Percentiles rank a stretch among this genome's conserved stretches.
Conservation (phyloP, 257 asterid genomes). For the Solanum etuberosum region DNA sequence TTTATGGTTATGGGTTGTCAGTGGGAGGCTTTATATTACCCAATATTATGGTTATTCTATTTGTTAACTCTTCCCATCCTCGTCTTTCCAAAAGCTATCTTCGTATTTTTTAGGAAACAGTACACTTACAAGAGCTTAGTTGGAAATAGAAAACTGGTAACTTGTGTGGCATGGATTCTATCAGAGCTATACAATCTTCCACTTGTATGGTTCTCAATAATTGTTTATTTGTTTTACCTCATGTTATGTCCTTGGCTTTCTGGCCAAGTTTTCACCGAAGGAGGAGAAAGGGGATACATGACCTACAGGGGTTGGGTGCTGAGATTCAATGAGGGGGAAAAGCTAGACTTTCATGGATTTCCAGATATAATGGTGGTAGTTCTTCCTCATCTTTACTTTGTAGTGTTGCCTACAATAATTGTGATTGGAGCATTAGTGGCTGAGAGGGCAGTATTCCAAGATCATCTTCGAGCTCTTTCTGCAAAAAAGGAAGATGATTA, state of each 20-base stretch:
- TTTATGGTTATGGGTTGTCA: conserved; percentile 93
- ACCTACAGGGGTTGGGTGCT: conserved; percentile 79
- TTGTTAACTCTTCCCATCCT: conserved; percentile 29
- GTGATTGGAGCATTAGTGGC: conserved; percentile 38
- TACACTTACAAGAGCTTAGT: conserved; percentile 34
- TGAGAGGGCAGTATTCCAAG: conserved; percentile 54
- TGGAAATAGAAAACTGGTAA: conserved; percentile 37
- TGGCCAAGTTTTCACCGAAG: conserved; percentile 53
- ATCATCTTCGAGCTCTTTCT: conserved; percentile 45
- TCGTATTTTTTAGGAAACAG: conserved; percentile 26
- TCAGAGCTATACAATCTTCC: conserved; percentile 41
- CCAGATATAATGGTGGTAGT: conserved; percentile 92
- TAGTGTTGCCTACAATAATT: conserved; percentile 53
- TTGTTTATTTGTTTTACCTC: conserved; percentile 65
- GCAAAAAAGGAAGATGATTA: conserved; percentile 77
- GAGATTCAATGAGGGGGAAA: conserved; percentile 9
- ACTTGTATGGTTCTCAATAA: conserved; percentile 31
- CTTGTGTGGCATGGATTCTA: conserved; percentile 40
- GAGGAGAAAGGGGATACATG: conserved; percentile 58
- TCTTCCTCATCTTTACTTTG: conserved; percentile 61
- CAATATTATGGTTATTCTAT: conserved; percentile 50
- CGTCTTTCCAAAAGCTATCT: conserved; percentile 44
- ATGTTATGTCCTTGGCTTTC: conserved; percentile 76
- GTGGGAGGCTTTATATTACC: conserved; percentile 71
- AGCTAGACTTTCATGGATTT: conserved; percentile 51